Conservation (phyloP, 306 rosid species). For the Citrullus colocynthis region DNA sequence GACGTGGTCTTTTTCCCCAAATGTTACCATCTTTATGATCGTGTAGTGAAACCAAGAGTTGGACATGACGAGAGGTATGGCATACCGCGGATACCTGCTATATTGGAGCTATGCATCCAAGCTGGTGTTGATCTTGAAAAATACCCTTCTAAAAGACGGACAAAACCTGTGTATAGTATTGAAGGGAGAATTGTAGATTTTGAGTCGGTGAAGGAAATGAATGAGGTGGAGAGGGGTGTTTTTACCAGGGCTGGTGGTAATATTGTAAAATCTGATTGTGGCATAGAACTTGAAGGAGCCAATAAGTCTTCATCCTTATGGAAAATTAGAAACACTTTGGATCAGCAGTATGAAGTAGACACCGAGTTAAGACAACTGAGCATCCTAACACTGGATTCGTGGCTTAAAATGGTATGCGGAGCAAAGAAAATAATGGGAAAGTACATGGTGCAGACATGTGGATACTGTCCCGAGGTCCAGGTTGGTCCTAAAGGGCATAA, state of each 20-base stretch:
- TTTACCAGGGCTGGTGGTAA: neutral
- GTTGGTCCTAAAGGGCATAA: conserved; percentile 88
- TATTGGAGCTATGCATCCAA: conserved; percentile 73
- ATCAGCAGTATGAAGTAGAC: conserved; percentile 18
- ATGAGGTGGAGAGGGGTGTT: conserved; percentile 12
- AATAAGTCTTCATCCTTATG: conserved; percentile 9
- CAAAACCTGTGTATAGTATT: conserved; percentile 59
- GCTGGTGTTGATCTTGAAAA: conserved; percentile 60
- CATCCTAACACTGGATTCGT: conserved; percentile 36
- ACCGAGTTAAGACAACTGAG: conserved; percentile 27
- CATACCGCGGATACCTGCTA: conserved; percentile 57
- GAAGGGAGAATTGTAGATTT: conserved; percentile 92
- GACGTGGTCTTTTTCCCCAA: conserved; percentile 52
- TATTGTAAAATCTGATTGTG: conserved; percentile 10
- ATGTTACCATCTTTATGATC: conserved; percentile 72
- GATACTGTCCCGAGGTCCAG: conserved; percentile 76
- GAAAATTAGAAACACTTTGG: conserved; percentile 14
- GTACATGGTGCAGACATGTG: conserved; percentile 59
- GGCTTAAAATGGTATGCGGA: conserved; percentile 67
- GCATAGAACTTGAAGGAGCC: conserved; percentile 14
- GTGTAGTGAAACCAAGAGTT: conserved; percentile 76
- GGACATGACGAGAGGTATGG: conserved; percentile 50
- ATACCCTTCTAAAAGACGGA: conserved; percentile 62
- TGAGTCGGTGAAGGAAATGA: conserved; percentile 28
- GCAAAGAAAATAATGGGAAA: conserved; percentile 63